phyloP scores from a whole-genome alignment of 108 stramenopile species.

The Cyclostephanos invisitatus region DNA sequence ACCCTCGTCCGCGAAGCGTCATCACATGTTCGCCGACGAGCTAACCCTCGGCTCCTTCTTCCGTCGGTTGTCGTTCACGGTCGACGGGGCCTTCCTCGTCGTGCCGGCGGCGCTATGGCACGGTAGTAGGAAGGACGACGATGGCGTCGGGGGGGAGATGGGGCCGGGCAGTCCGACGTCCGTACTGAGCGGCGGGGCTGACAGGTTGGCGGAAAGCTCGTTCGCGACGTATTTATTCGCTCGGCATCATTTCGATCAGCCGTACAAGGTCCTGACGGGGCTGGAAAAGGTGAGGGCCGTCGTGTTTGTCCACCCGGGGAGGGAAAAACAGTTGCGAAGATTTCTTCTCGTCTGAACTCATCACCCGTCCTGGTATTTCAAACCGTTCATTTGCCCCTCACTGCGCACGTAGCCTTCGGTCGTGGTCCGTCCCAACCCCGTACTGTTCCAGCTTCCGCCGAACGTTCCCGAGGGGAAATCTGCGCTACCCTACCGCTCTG shows the following conservation, averaged over 20 bases:
- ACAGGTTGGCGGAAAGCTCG: constrained; percentile 38
- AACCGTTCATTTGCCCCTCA: not conserved
- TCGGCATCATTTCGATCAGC: constrained; percentile 80
- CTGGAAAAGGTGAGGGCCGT: constrained; percentile 64
- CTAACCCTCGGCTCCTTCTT: constrained; percentile 89
- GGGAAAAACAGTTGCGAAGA: not conserved
- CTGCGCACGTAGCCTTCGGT: constrained; percentile 61
- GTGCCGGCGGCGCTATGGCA: constrained; percentile 91
- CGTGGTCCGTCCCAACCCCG: constrained; percentile 80
- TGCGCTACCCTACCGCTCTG: constrained; percentile 65
- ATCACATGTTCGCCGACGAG: constrained; percentile 88
- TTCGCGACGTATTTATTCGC: constrained; percentile 81
- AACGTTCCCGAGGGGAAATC: constrained; percentile 39
- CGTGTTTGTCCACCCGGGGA: not conserved
- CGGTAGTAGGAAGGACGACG: constrained; percentile 15
- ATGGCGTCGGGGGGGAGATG: not conserved
- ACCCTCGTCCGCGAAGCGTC: constrained; percentile 14
- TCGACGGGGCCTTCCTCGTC: constrained; percentile 90
- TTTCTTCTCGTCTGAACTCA: constrained; percentile 1
- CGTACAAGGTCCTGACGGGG: constrained; percentile 75
- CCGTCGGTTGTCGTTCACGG: constrained; percentile 85
- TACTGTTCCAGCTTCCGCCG: constrained; percentile 70
- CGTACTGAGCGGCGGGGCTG: constrained; percentile 12
- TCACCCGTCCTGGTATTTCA: constrained; percentile 1
- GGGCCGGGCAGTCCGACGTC: constrained; percentile 19